phyloP scores from a whole-genome alignment of 2,329 filamentous ascomycete species.

The Hypoxylon sp. region DNA sequence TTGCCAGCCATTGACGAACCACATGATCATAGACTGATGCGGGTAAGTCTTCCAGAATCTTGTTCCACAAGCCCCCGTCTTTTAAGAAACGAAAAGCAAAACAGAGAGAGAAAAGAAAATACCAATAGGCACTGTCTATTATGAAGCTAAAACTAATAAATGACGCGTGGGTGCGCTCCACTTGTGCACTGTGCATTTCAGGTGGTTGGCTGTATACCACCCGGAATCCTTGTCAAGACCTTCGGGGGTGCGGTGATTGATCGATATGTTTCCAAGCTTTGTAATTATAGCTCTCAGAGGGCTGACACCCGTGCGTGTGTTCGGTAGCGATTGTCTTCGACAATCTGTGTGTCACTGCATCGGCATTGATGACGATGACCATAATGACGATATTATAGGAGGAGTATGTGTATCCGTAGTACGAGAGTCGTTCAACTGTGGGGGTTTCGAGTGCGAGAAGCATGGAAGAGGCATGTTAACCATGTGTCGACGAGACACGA shows the following conservation, averaged over 20 bases:
- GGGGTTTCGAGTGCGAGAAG: constrained; percentile 22
- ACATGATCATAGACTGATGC: constrained; percentile 46
- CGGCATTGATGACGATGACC: constrained; percentile 38
- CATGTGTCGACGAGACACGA: constrained; percentile 45
- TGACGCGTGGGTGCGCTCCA: constrained; percentile 38
- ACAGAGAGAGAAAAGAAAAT: constrained; percentile 17
- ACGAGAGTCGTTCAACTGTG: constrained; percentile 35
- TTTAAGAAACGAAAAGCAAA: constrained; percentile 27
- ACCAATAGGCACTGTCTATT: constrained; percentile 41
- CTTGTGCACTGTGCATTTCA: constrained; percentile 26
- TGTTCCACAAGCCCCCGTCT: constrained; percentile 33
- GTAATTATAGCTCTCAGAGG: constrained; percentile 37
- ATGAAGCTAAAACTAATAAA: constrained; percentile 39
- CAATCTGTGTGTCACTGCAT: constrained; percentile 45
- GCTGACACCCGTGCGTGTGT: constrained; percentile 34
- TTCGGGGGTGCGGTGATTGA: constrained; percentile 30
- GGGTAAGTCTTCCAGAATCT: constrained; percentile 43
- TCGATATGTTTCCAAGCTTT: constrained; percentile 37
- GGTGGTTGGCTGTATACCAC: constrained; percentile 38
- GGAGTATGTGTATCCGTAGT: constrained; percentile 30
- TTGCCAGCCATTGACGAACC: constrained; percentile 35
- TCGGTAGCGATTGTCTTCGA: constrained; percentile 44
- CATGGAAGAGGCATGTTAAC: constrained; percentile 27
- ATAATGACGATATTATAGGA: constrained; percentile 40
- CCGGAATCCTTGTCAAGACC: constrained; percentile 30